Conservation (phyloP, 768 basidiomycete species). For the Mycena venus region DNA sequence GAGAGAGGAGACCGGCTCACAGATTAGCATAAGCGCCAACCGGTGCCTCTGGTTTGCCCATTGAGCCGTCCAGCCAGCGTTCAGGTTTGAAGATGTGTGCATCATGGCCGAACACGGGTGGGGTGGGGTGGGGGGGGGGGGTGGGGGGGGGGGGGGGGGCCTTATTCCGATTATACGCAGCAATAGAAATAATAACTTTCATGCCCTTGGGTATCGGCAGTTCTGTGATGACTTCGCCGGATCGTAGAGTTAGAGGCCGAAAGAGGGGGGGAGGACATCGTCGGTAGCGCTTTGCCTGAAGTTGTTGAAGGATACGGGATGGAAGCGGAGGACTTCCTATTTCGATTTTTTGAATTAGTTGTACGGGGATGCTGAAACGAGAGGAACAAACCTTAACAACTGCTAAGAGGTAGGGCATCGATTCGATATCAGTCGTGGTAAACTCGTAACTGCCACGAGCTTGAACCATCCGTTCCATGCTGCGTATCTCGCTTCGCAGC, state of each 20-base stretch:
- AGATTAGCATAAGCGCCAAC: conserved; percentile 49
- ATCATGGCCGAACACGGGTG: conserved; percentile 58
- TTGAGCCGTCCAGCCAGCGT: conserved; percentile 50
- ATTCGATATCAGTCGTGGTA: conserved; percentile 59
- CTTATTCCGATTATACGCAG: conserved; percentile 58
- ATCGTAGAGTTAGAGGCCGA: conserved; percentile 28
- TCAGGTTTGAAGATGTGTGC: conserved; percentile 56
- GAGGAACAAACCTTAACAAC: conserved; percentile 57
- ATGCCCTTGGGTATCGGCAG: conserved; percentile 65
- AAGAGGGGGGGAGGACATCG: conserved; percentile 62
- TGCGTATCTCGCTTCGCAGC: conserved; percentile 71
- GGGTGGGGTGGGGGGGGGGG: too few relatives aligned
- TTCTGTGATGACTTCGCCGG: conserved; percentile 50
- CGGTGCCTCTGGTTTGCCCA: conserved; percentile 42
- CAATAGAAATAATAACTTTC: conserved; percentile 63
- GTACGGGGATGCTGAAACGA: background rate
- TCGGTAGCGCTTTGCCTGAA: conserved; percentile 60
- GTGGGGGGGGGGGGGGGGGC: too few relatives aligned
- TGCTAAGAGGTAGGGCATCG: conserved; percentile 62
- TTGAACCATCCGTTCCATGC: conserved; percentile 48
- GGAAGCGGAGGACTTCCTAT: conserved; percentile 50
- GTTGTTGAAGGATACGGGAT: conserved; percentile 39
- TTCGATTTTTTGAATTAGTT: background rate
- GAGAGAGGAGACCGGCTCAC: conserved; percentile 42
- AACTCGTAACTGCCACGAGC: conserved; percentile 54